Percentiles rank a stretch among this genome's conserved stretches.
These are phyloP conservation scores for Hericium rajendrae DNA, from an alignment of 768 basidiomycete species.

Conservation along the genomic window DNA sequence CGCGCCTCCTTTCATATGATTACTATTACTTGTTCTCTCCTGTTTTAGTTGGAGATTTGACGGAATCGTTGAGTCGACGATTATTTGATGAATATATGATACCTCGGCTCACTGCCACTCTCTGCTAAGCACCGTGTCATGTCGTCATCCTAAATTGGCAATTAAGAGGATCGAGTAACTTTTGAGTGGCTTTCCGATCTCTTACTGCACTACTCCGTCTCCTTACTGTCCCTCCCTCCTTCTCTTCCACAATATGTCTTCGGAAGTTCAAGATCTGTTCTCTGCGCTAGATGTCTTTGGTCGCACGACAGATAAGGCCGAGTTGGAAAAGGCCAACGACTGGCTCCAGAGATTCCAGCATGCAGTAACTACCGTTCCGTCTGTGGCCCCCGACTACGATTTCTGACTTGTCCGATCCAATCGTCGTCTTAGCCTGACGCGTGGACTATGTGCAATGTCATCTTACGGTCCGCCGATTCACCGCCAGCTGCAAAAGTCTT, in stretches of 20 bases:
- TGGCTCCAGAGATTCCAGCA: slow-evolving; percentile 99
- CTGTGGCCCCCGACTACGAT: slow-evolving; percentile 45
- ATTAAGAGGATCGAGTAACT: slow-evolving; percentile 1
- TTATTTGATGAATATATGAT: slow-evolving; percentile 15
- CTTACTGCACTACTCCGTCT: not conserved
- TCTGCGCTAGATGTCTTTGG: slow-evolving; percentile 74
- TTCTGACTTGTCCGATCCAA: slow-evolving; percentile 57
- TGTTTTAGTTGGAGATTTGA: slow-evolving; percentile 8
- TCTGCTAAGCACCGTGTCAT: not conserved
- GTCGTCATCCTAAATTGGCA: not conserved
- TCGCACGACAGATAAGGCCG: slow-evolving; percentile 71
- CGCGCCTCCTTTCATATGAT: slow-evolving; percentile 11
- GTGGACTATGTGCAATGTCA: slow-evolving; percentile 90
- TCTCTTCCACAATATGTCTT: slow-evolving; percentile 30
- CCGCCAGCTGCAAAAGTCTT: slow-evolving; percentile 81
- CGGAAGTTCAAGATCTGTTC: slow-evolving; percentile 61
- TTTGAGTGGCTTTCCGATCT: not conserved
- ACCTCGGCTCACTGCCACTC: slow-evolving; percentile 7
- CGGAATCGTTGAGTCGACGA: slow-evolving; percentile 2
- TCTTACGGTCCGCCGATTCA: slow-evolving; percentile 73
- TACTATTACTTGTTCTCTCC: slow-evolving; percentile 9
- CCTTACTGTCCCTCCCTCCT: not conserved
- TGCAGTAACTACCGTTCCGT: slow-evolving; percentile 86
- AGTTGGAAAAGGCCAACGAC: slow-evolving; percentile 79
- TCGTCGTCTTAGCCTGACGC: slow-evolving; percentile 82